Evolutionary conservation across 2,329 filamentous ascomycete genomes (phyloP), one percentile per base, ranked within the genome.

Genomic region (Bipolaris victoriae): DNA sequence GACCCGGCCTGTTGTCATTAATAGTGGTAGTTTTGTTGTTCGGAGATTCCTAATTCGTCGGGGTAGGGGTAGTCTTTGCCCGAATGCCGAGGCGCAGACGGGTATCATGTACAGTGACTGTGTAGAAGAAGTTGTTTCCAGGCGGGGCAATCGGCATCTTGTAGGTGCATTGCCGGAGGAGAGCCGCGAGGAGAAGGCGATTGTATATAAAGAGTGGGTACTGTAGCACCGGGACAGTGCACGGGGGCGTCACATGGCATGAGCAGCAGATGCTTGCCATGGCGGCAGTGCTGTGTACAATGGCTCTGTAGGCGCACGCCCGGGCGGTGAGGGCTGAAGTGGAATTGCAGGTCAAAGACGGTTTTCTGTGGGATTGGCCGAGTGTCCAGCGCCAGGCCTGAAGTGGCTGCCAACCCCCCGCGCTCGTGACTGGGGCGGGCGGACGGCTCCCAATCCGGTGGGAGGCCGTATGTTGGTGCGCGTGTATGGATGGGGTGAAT

Each of bases 351-450:
- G 29, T 1, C 29, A 31, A 31, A 11, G 29, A 31, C 29, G 29
- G 29, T 4, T 10, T 4, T 5, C 10, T 13, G 10, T 13, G 10
- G n/a, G 50, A 49, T 46, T 55, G 51, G 51, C 48, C 46, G 40
- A 40, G 49, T 36, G 35, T n/a, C 36, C 22, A 18, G 20, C 43
- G 43, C 49, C 40, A 41, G 37, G 39, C 51, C 52, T 26, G 26
- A 58, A 37, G 15, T 37, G 43, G 45, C 10, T 40, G 46, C 35
- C 46, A 18, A 36, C 24, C 50, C 55, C 55, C 55, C 55, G 41
- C 51, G 55, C 51, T 58, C 55, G 55, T 58, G 55, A 58, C 56
- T 43, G 40, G 35, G 26, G 51, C 52, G 24, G 41, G 41, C 47
- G 49, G 45, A 26, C 29, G 20, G 16, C 40, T 20, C 46, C 24